Conservation (phyloP, 805 yeast genomes). For the Pichia exigua region DNA sequence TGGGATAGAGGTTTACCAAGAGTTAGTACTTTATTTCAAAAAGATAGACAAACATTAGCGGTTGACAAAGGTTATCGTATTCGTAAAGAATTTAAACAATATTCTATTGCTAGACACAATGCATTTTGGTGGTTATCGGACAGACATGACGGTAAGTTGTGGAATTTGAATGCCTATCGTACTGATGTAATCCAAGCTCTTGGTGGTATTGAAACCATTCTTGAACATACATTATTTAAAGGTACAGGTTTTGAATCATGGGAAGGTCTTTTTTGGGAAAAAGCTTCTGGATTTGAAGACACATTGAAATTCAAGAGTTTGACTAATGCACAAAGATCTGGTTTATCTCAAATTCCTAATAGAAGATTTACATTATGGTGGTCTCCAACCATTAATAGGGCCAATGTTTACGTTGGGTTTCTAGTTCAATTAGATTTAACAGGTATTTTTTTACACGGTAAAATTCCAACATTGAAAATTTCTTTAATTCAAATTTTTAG, state of each 20-base stretch:
- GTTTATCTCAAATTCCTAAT: slow-evolving; percentile 94
- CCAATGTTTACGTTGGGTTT: slow-evolving; percentile 96
- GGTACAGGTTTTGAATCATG: slow-evolving; percentile 97
- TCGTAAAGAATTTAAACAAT: slow-evolving; percentile 72
- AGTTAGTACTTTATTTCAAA: slow-evolving; percentile 89
- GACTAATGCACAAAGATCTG: slow-evolving; percentile 96
- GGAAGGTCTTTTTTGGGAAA: slow-evolving; percentile 99
- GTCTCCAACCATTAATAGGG: slow-evolving; percentile 98
- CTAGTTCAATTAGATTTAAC: slow-evolving; percentile 92
- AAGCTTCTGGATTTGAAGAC: slow-evolving; percentile 95
- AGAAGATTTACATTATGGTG: slow-evolving; percentile 98
- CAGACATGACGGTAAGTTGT: slow-evolving; percentile 90
- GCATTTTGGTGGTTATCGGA: slow-evolving; percentile 97
- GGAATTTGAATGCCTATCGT: slow-evolving; percentile 89
- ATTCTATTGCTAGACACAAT: slow-evolving; percentile 59
- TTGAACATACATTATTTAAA: slow-evolving; percentile 90
- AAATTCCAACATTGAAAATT: slow-evolving; percentile 92
- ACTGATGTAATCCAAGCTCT: slow-evolving; percentile 95
- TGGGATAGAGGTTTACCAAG: slow-evolving; percentile 98
- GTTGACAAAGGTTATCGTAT: slow-evolving; percentile 90
- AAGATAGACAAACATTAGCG: slow-evolving; percentile 89
- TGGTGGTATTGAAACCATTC: slow-evolving; percentile 93
- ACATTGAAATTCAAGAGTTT: slow-evolving; percentile 88
- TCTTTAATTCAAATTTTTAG: slow-evolving; percentile 93
- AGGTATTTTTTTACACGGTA: slow-evolving; percentile 95